phyloP scores from a whole-genome alignment of 305 asterid genomes.

The Ajuga reptans region DNA sequence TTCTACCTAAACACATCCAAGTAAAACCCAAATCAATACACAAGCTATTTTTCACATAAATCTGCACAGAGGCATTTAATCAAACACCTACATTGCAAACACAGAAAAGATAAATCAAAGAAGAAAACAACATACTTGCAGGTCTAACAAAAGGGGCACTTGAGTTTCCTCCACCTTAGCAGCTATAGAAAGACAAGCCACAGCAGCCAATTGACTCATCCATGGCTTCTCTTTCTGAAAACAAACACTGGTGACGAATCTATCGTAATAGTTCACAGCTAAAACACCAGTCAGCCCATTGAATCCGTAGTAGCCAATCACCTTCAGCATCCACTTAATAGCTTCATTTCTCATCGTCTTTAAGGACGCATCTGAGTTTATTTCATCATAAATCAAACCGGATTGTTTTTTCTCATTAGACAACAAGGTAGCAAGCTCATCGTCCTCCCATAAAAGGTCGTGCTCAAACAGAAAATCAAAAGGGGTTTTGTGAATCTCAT shows the following conservation, averaged over 20 bases:
- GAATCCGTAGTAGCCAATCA: constrained; percentile 55
- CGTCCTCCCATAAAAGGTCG: constrained; percentile 80
- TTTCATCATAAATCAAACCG: constrained; percentile 18
- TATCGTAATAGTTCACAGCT: constrained; percentile 59
- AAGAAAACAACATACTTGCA: constrained; percentile 51
- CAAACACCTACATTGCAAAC: constrained; percentile 31
- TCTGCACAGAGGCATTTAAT: constrained; percentile 18
- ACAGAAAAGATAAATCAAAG: background rate
- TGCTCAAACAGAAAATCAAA: constrained; percentile 39
- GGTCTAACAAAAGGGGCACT: constrained; percentile 67
- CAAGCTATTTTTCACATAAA: background rate
- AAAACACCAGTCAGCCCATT: constrained; percentile 52
- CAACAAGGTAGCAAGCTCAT: constrained; percentile 54
- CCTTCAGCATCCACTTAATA: constrained; percentile 61
- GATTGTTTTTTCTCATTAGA: constrained; percentile 46
- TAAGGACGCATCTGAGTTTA: constrained; percentile 37
- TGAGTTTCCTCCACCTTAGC: constrained; percentile 88
- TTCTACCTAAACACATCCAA: constrained; percentile 45
- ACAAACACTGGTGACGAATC: constrained; percentile 45
- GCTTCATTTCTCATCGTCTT: constrained; percentile 47
- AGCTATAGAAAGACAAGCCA: constrained; percentile 88
- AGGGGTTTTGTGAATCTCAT: constrained; percentile 29
- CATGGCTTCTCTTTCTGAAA: constrained; percentile 83
- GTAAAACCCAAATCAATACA: constrained; percentile 6
- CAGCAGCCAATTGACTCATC: constrained; percentile 87